Percentiles rank a stretch among this genome's conserved stretches.
Conservation (phyloP, 202 grass and related monocot genomes). For the Digitaria exilis region DNA sequence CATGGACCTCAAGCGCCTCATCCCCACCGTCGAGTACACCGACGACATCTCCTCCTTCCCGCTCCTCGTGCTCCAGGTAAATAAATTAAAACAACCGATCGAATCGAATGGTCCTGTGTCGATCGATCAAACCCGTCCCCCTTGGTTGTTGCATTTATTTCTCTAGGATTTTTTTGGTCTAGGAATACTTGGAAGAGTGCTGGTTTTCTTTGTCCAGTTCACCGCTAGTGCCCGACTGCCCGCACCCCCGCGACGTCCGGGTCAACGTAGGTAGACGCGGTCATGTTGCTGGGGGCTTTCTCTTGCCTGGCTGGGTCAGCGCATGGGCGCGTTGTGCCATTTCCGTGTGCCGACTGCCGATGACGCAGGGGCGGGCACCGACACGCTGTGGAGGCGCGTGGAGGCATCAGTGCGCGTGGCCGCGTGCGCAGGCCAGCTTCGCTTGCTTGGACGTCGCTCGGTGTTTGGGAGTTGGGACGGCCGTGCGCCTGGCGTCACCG, state of each 20-base stretch:
- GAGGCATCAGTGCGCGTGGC: no score
- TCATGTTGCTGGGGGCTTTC: background rate
- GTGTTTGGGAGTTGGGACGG: no score
- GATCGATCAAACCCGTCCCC: background rate
- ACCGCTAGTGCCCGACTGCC: background rate
- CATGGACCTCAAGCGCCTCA: slow-evolving; percentile 78
- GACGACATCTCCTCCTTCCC: slow-evolving; percentile 76
- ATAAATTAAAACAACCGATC: background rate
- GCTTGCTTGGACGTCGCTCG: background rate
- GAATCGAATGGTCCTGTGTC: no score
- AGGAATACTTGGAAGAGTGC: background rate
- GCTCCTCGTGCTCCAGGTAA: slow-evolving; percentile 81
- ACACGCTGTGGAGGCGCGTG: background rate
- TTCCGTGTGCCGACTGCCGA: background rate
- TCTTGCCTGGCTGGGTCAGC: background rate
- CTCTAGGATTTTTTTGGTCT: background rate
- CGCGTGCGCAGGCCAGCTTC: no score
- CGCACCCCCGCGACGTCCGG: background rate
- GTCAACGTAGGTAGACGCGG: slow-evolving; percentile 17
- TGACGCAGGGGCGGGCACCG: background rate
- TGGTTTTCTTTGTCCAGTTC: background rate
- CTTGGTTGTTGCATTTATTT: background rate
- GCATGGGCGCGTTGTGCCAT: background rate
- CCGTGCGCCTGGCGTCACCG: no score
- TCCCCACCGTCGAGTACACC: slow-evolving; percentile 71